These are phyloP conservation scores for Hemerocallis citrina DNA, from an alignment of 106 monocot species.

Conservation along the genomic window DNA sequence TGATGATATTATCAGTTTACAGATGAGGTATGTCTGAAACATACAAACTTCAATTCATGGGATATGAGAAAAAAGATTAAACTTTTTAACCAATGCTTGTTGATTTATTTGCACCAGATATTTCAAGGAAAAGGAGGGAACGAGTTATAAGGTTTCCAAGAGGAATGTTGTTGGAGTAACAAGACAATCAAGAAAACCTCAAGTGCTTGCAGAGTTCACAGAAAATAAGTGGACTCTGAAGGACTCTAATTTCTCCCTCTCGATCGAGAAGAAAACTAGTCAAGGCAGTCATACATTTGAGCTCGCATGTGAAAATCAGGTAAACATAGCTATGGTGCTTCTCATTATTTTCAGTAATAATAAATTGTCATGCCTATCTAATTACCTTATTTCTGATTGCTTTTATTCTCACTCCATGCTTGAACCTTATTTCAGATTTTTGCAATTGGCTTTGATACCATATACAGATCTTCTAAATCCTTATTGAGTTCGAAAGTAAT, in stretches of 20 bases:
- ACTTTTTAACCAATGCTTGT: not conserved
- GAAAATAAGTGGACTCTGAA: constrained; percentile 58
- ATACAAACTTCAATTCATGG: not conserved
- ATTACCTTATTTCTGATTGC: too few relatives aligned
- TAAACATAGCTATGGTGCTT: constrained; percentile 8
- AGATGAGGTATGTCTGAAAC: constrained; percentile 55
- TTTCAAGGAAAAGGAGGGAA: constrained; percentile 15
- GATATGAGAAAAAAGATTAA: not conserved
- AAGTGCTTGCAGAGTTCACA: constrained; percentile 44
- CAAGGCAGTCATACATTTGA: constrained; percentile 35
- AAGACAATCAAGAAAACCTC: constrained; percentile 24
- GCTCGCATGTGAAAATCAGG: constrained; percentile 40
- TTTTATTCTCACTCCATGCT: too few relatives aligned
- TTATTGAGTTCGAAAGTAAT: too few relatives aligned
- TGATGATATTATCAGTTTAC: constrained; percentile 47
- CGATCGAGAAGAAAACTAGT: constrained; percentile 15
- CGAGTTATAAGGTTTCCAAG: constrained; percentile 11
- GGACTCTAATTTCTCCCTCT: constrained; percentile 32
- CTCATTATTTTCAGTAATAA: not conserved
- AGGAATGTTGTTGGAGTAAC: constrained; percentile 33
- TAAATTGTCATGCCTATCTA: too few relatives aligned
- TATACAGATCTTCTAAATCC: too few relatives aligned
- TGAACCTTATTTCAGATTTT: too few relatives aligned
- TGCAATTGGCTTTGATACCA: too few relatives aligned
- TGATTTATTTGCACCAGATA: constrained; percentile 19